A percentile compares a stretch with the other conserved stretches of the same genome.
Evolutionary conservation across 2,329 filamentous ascomycete genomes (phyloP).

Genomic region (Fusarium bactridioides): DNA sequence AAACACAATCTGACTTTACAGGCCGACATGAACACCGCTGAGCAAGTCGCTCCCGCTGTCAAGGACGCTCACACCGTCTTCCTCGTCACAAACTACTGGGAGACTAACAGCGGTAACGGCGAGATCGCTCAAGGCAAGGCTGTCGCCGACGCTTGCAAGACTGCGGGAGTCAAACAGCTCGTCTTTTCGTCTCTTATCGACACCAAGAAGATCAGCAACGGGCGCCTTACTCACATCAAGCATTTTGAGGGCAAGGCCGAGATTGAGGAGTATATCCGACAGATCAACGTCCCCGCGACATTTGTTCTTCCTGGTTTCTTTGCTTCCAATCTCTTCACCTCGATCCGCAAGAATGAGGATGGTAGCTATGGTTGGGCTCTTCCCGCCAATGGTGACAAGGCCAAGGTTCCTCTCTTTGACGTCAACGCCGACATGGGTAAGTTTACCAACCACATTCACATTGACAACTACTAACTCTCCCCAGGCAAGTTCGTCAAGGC

Average conservation of each 20-base stretch:
- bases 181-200: slow-evolving; percentile 57
- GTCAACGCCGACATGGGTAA: slow-evolving; percentile 51
- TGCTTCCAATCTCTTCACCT: slow-evolving; percentile 57
- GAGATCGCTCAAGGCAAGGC: slow-evolving; percentile 54
- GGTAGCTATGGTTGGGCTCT: slow-evolving; percentile 42
- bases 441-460: fast-evolving
- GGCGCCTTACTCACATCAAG: slow-evolving; percentile 48
- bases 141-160: slow-evolving; percentile 56
- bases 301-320: slow-evolving; percentile 63
- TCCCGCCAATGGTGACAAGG: slow-evolving; percentile 43
- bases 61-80: slow-evolving; percentile 54
- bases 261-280: slow-evolving; percentile 64
- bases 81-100: slow-evolving; percentile 52
- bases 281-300: slow-evolving; percentile 55
- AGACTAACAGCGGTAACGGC: slow-evolving; percentile 44
- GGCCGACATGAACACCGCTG: slow-evolving; percentile 52
- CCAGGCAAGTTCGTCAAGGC: slow-evolving; percentile 48
- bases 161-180: slow-evolving; percentile 54
- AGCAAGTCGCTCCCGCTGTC: slow-evolving; percentile 49
- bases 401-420: slow-evolving; percentile 50
- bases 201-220: slow-evolving; percentile 48
- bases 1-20: slow-evolving; percentile 19
- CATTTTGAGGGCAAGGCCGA: slow-evolving; percentile 67
- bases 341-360: slow-evolving; percentile 43
- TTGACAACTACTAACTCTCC: fast-evolving